Percentiles rank a stretch among this genome's conserved stretches.
phyloP scores from a whole-genome alignment of 768 basidiomycete species.

The Lactarius akahatsu region DNA sequence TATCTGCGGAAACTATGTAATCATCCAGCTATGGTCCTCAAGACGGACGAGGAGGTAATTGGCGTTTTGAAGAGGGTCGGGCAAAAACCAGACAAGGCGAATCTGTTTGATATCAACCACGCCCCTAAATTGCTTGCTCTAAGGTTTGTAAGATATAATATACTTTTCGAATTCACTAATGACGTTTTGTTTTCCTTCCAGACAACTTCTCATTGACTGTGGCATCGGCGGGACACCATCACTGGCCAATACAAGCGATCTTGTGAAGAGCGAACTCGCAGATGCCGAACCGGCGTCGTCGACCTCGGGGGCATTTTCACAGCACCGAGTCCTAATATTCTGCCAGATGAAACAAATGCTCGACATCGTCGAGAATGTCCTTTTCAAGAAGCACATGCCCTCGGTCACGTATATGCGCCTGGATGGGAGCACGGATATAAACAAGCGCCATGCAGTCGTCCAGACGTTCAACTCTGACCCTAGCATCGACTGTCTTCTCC shows the following conservation, averaged over 20 bases:
- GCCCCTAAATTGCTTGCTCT: slow-evolving; percentile 93
- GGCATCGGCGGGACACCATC: slow-evolving; percentile 69
- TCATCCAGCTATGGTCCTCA: slow-evolving; percentile 90
- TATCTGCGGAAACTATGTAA: slow-evolving; percentile 98
- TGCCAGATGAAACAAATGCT: slow-evolving; percentile 99
- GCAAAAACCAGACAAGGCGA: slow-evolving; percentile 40
- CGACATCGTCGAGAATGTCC: slow-evolving; percentile 91
- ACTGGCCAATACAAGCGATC: slow-evolving; percentile 45
- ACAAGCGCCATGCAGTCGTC: slow-evolving; percentile 93
- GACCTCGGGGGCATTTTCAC: slow-evolving; percentile 61
- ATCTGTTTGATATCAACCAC: slow-evolving; percentile 77
- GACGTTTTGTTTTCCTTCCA: slow-evolving; percentile 35
- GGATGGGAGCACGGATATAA: slow-evolving; percentile 88
- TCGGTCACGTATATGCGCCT: slow-evolving; percentile 98
- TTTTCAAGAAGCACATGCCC: slow-evolving; percentile 92
- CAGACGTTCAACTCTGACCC: slow-evolving; percentile 99
- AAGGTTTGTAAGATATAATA: slow-evolving; percentile 51
- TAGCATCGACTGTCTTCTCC: slow-evolving; percentile 91
- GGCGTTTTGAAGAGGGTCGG: slow-evolving; percentile 58
- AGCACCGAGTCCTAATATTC: slow-evolving; percentile 98
- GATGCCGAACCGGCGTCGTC: slow-evolving; percentile 53
- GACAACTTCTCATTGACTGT: slow-evolving; percentile 92
- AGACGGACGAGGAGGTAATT: slow-evolving; percentile 57
- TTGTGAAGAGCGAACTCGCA: slow-evolving; percentile 64
- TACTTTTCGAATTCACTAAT: neutral